A percentile compares a stretch with the other conserved stretches of the same genome.
Conservation (phyloP, 768 basidiomycete species). For the Galerina sulciceps region DNA sequence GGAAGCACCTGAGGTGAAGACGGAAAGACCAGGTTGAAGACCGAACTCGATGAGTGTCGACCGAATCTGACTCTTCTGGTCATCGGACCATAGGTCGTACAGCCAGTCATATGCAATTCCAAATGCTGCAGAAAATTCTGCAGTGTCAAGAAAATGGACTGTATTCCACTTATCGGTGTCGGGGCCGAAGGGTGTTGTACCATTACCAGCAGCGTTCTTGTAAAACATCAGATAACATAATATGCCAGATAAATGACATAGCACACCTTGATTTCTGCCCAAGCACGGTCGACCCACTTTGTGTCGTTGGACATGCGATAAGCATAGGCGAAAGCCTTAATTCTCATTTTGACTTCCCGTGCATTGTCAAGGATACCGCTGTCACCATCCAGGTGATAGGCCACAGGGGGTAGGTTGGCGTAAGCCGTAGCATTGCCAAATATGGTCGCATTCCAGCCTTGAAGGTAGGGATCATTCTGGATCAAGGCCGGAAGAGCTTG, state of each 20-base stretch:
- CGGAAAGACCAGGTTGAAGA: slow-evolving; percentile 64
- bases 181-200: slow-evolving; percentile 67
- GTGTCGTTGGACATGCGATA: slow-evolving; percentile 93
- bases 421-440: slow-evolving; percentile 87
- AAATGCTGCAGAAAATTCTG: slow-evolving; percentile 88
- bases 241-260: background rate
- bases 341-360: slow-evolving; percentile 84
- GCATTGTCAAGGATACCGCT: slow-evolving; percentile 94
- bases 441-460: slow-evolving; percentile 89
- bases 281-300: slow-evolving; percentile 86
- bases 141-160: slow-evolving; percentile 88
- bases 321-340: slow-evolving; percentile 92
- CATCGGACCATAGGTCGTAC: slow-evolving; percentile 78
- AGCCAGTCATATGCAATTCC: slow-evolving; percentile 98
- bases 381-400: slow-evolving; percentile 76
- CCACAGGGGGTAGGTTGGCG: slow-evolving; percentile 61
- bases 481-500: slow-evolving; percentile 78
- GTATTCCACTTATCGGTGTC: slow-evolving; percentile 81
- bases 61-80: slow-evolving; percentile 73
- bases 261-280: slow-evolving; percentile 80
- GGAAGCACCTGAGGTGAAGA: slow-evolving; percentile 43
- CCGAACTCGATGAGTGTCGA: slow-evolving; percentile 79
- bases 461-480: slow-evolving; percentile 81
- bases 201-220: slow-evolving; percentile 79
- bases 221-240: background rate